phyloP scores from a whole-genome alignment of 805 yeast genomes.

The Yamadazyma olivae region DNA sequence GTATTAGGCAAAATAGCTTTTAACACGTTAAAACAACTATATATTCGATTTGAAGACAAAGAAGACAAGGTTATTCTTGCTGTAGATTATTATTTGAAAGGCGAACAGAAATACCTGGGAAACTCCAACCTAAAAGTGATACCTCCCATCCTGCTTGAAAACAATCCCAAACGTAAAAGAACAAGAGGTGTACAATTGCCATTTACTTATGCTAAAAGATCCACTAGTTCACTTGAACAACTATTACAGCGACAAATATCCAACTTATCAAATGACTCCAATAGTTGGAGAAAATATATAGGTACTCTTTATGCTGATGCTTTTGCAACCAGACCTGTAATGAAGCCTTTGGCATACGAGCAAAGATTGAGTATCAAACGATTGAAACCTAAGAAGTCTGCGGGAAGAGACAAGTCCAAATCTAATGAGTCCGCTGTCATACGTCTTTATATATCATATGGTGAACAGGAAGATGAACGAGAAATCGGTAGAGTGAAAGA shows the following conservation, averaged over 20 bases:
- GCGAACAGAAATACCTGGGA: background rate
- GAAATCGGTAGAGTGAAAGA: conserved; percentile 80
- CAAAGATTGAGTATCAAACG: conserved; percentile 40
- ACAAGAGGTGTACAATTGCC: conserved; percentile 13
- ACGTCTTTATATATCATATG: conserved; percentile 23
- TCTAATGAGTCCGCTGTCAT: conserved; percentile 30
- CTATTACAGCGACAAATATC: background rate
- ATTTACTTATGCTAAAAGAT: conserved; percentile 10
- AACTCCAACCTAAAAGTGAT: too few species aligned
- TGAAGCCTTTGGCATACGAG: conserved; percentile 43
- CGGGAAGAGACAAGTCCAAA: conserved; percentile 12
- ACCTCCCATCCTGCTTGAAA: conserved; percentile 12
- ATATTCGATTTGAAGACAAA: conserved; percentile 2
- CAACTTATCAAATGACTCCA: background rate
- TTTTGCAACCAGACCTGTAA: conserved; percentile 70
- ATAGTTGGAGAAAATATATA: conserved; percentile 39
- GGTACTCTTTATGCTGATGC: conserved; percentile 62
- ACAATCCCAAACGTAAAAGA: conserved; percentile 10
- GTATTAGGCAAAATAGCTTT: conserved; percentile 5
- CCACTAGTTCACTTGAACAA: conserved; percentile 3
- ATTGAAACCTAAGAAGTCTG: conserved; percentile 22
- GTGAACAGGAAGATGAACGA: conserved; percentile 26
- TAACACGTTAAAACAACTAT: conserved; percentile 1
- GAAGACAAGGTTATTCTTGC: conserved; percentile 10
- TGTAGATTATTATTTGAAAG: conserved; percentile 7